Base-by-base conservation (phyloP, 2,329 filamentous ascomycete genomes). In the Rhynchosporium secalis region DNA sequence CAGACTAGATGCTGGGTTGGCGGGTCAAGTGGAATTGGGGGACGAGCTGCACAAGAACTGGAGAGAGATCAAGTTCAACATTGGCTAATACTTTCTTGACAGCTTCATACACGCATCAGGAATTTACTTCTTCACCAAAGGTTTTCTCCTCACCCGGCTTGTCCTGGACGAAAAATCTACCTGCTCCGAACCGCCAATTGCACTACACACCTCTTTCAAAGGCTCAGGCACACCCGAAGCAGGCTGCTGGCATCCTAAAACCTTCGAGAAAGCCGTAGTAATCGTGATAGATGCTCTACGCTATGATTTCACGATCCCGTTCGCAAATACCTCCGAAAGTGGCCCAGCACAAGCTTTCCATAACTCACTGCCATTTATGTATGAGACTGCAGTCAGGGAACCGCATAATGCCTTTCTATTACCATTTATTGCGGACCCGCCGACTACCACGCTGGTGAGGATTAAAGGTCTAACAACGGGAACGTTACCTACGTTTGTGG, bases 211-310 rank as follows among this genome's bases (percentile, higher is more conserved):
- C 2, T 6, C 41, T 66, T 76, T 69, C 29, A 65, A 64, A 65
- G 62, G 66, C 57, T 31, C 68, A 38, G 71, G 72, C 3, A 72
- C 77, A 74, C 60, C 71, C 38, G 59, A 72, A 68, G 93, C 92
- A 66, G 95, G 95, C 67, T 99, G 95, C 81, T 99, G 95, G 95
- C 92, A 98, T 75, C 91, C 92, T 40, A 96, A 92, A 78, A 91
- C 87, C 1, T 99, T 98, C 74, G 86, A 96, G 66, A 95, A 93
- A 74, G 93, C 94, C 10, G 87, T 99, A 52, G 84, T 99, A 29
- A 84, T 99, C 61, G 79, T 99, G 56, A 89, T 99, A 62, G 95
- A 99, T 76, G 95, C 95, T 58, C 82, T 99, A 62, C 89, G 95
- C 64, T 99, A 99, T 77, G 95, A 99, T 76, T 99, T 99, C 71